Base-by-base conservation (phyloP, 306 rosid species). In the Cicer arietinum region DNA sequence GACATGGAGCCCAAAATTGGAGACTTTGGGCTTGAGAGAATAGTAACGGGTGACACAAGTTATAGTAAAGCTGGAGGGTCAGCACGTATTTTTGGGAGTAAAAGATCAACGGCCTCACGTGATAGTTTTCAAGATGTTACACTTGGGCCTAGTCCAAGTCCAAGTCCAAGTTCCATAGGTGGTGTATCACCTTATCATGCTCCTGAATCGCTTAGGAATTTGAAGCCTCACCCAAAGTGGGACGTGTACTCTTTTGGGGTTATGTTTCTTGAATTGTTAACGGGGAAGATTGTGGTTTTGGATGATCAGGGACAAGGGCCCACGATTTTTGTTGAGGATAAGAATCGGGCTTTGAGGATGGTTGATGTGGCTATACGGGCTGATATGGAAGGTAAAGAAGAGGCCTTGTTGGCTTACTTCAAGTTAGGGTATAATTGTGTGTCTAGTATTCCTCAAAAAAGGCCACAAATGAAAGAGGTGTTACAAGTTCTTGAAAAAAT, bases 221-320 rank as follows among this genome's bases (percentile, higher is more conserved):
- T 94, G 1, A 94, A 94, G 86, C 90, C 99, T 22, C 87, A 78
- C 69, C 89, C 96, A 4, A 94, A 91, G 71, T 92, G 97, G 99
- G 99, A 94, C 5, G 96, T 88, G 10, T 94, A 86, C 85, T 89
- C 99, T 0, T 94, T 94, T 57, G 99, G 99, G 58, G 89, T 90
- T 37, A 85, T 94, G 20, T 85, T 92, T 83, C 90, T 94, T 0
- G 99, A 94, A 75, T 64, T 94, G 1, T 64, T 94, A 7, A 92
- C 99, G 0, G 99, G 97, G 11, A 94, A 92, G 86, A 86, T 90
- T 10, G 80, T 92, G 20, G 81, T 89, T 45, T 61, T 90, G 67
- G 99, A 94, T 72, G 99, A 94, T 8, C 48, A 83, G 77, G 91
- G 92, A 18, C 93, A 89, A 51, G 95, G 87, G 6, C 81, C 84